phyloP scores from a whole-genome alignment of 2,329 filamentous ascomycete species.

The Sporothrix variecibatus region DNA sequence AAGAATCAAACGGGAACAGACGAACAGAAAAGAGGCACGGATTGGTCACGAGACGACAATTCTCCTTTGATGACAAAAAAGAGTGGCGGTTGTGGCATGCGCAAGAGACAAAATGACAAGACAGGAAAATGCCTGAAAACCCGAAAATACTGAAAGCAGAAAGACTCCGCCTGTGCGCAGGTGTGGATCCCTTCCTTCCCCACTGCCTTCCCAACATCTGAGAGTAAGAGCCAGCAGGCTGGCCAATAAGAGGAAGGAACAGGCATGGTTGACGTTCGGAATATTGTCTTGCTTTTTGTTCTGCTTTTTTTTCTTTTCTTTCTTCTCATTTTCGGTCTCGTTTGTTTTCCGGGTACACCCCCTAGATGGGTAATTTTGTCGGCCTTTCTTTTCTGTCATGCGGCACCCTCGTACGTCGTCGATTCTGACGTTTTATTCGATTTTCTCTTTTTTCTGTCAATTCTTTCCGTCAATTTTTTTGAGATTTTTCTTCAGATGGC shows the following conservation, averaged over 20 bases:
- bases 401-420: neutral
- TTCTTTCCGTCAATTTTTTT: neutral
- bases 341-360: neutral
- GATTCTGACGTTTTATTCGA: neutral
- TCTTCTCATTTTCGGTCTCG: neutral
- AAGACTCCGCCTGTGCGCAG: constrained; percentile 5
- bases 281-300: neutral
- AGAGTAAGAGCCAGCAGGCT: neutral
- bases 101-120: constrained; percentile 4
- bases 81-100: constrained; percentile 5
- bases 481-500: neutral
- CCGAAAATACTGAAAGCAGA: constrained; percentile 3
- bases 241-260: neutral
- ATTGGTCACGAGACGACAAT: neutral
- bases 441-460: neutral
- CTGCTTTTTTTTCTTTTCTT: constrained; percentile 6
- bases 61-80: constrained; percentile 14
- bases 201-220: neutral
- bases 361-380: neutral
- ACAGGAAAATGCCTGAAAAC: neutral
- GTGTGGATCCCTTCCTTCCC: neutral
- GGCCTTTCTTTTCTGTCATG: neutral
- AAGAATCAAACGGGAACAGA: neutral
- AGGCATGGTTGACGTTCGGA: neutral
- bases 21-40: neutral